Base-by-base conservation (phyloP, 495 filamentous ascomycete species). In the Penicillium longicatenatum region DNA sequence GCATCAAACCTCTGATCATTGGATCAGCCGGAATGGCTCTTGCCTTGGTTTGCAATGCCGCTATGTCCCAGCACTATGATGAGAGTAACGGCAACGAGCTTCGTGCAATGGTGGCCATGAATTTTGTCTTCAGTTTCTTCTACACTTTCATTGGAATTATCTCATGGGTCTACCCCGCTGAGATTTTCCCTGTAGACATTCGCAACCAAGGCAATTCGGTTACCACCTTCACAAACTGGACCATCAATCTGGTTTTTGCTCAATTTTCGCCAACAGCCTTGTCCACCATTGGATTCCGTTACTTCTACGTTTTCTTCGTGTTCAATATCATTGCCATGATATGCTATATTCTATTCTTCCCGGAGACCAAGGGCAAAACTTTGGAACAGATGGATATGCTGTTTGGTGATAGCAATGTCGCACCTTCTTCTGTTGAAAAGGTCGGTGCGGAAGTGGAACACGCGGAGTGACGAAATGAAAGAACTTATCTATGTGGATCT, bases 51-150 rank as follows among this genome's bases (percentile, higher is more conserved):
- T 72, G 79, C 6, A 79, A 80, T 49, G 70, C 77, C 10, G 76
- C 74, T n/a, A 73, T 82, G 1, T 75, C 76, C 0, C 63, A 61
- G 2, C 67, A 68, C 46, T 57, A 66, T 22, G 58, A 68, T 37
- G 50, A 55, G 10, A 62, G 70, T 21, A 75, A 72, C 37, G 57
- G 62, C 2, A 68, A 75, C 22, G 73, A 79, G 39, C 69, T 82
- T n/a, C 77, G 76, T 5, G 73, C 79, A 21, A 82, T 80, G 48
- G 79, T 84, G 24, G 79, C 79, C 57, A 81, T 86, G 70, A 81
- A 82, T 58, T 77, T 82, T 39, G 75, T 84, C 30, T 86, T 84
- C 43, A 77, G 76, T 3, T 66, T 84, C 44, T 86, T 81, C 61
- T 84, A 77, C 51, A 83, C 81, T 30, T 70, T 75, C 37, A 63